Percentiles rank a stretch among this genome's conserved stretches.
These are phyloP conservation scores for Sporothrix sp. DNA, from an alignment of 2,329 filamentous ascomycete species.

Conservation along the genomic window DNA sequence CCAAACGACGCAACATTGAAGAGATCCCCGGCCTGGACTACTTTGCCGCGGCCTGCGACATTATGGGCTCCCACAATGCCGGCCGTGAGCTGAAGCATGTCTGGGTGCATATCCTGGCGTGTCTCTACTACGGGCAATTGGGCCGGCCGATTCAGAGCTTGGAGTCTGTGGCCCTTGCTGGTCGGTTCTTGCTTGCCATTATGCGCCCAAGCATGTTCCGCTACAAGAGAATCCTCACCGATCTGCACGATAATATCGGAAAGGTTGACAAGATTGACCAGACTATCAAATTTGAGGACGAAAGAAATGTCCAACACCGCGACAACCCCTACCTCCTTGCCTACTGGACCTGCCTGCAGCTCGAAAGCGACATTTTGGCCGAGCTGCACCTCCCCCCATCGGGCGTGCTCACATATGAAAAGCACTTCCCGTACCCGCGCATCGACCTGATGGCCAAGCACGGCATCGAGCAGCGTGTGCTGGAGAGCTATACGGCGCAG, in stretches of 20 bases:
- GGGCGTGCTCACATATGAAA: constrained; percentile 50
- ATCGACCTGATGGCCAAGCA: constrained; percentile 34
- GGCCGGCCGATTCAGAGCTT: constrained; percentile 80
- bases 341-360: constrained; percentile 87
- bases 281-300: not conserved
- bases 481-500: constrained; percentile 53
- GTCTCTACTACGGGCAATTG: constrained; percentile 81
- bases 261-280: not conserved
- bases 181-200: constrained; percentile 56
- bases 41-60: constrained; percentile 76
- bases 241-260: constrained; percentile 30
- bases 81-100: constrained; percentile 74
- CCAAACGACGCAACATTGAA: constrained; percentile 56
- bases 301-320: constrained; percentile 29
- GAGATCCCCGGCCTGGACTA: constrained; percentile 83
- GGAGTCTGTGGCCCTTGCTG: constrained; percentile 47
- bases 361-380: constrained; percentile 71
- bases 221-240: constrained; percentile 26
- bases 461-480: constrained; percentile 38
- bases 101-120: constrained; percentile 74
- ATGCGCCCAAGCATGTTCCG: constrained; percentile 55
- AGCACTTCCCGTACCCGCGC: constrained; percentile 58
- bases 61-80: constrained; percentile 71
- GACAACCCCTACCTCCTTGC: constrained; percentile 63
- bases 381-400: constrained; percentile 61